These are phyloP conservation scores for Trypanosoma scelopori DNA, from an alignment of 208 protist species.

Conservation along the genomic window DNA sequence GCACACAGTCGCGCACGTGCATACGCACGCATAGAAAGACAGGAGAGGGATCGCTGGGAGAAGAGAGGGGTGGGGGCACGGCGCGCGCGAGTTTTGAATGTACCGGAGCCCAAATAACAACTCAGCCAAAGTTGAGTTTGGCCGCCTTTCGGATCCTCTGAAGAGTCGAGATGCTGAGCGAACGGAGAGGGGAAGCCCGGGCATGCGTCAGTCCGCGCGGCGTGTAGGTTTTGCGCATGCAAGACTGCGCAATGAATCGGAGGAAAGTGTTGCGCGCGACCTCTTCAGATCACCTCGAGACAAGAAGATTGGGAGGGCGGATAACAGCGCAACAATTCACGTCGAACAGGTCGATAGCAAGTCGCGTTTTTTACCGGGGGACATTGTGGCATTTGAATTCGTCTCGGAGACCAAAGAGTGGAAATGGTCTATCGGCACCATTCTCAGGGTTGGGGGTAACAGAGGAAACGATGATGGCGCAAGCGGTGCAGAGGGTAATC, in stretches of 20 bases:
- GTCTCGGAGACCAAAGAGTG: conserved; percentile 29
- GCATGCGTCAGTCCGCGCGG: neutral
- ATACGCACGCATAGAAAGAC: too few relatives aligned
- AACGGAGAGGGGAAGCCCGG: neutral
- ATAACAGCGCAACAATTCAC: neutral
- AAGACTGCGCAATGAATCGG: neutral
- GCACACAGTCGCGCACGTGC: too few relatives aligned
- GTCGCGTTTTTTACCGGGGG: conserved; percentile 15
- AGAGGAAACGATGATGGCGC: neutral
- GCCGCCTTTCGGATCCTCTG: too few relatives aligned
- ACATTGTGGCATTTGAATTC: conserved; percentile 37
- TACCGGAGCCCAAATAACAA: too few relatives aligned
- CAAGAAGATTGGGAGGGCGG: neutral
- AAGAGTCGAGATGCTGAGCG: too few relatives aligned
- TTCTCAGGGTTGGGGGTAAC: conserved; percentile 1
- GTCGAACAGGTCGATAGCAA: conserved; percentile 8
- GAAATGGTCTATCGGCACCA: conserved; percentile 42
- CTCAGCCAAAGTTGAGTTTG: too few relatives aligned
- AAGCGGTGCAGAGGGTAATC: neutral
- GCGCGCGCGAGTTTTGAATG: too few relatives aligned
- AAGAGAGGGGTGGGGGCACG: too few relatives aligned
- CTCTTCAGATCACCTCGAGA: neutral
- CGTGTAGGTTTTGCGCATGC: neutral
- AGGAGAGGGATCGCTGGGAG: too few relatives aligned
- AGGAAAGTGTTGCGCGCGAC: neutral